phyloP scores from a whole-genome alignment of 768 basidiomycete genomes.

The Calocera cornea region DNA sequence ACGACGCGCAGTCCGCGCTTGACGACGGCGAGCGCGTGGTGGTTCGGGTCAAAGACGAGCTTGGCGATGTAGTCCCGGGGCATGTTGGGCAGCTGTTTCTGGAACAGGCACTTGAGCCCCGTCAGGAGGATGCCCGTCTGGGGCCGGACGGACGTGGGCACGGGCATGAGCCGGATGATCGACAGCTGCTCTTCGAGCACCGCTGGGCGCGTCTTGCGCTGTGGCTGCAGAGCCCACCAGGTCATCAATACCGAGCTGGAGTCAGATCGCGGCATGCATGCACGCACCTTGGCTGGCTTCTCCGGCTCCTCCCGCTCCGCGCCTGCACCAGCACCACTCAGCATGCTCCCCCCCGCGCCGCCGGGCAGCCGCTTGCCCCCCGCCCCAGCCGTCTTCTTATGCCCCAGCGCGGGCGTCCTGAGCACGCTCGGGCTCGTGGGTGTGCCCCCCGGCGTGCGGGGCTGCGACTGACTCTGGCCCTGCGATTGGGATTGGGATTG shows the following conservation, averaged over 20 bases:
- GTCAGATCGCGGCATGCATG: not conserved
- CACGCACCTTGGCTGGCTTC: not conserved
- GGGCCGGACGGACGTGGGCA: constrained; percentile 22
- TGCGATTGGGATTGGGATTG: not conserved
- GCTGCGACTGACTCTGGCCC: not conserved
- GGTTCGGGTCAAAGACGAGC: constrained; percentile 83
- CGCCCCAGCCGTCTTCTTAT: not conserved
- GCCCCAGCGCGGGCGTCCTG: not conserved
- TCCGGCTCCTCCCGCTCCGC: not conserved
- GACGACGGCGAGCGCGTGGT: constrained; percentile 85
- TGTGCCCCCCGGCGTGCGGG: not conserved
- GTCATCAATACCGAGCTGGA: not conserved
- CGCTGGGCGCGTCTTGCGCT: not conserved
- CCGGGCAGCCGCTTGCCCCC: not conserved
- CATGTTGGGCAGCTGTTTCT: constrained; percentile 97
- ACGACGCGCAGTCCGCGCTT: constrained; percentile 92
- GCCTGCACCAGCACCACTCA: not conserved
- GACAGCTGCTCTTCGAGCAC: not conserved
- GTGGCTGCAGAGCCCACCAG: not conserved
- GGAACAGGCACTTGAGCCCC: constrained; percentile 92
- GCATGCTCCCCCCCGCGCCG: not conserved
- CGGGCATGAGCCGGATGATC: not conserved
- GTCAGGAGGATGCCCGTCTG: constrained; percentile 76
- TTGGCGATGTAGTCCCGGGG: constrained; percentile 96
- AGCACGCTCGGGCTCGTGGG: not conserved